These are phyloP conservation scores for Lasiodiplodia sp. DNA, from an alignment of 2,329 filamentous ascomycete species.

Conservation along the genomic window DNA sequence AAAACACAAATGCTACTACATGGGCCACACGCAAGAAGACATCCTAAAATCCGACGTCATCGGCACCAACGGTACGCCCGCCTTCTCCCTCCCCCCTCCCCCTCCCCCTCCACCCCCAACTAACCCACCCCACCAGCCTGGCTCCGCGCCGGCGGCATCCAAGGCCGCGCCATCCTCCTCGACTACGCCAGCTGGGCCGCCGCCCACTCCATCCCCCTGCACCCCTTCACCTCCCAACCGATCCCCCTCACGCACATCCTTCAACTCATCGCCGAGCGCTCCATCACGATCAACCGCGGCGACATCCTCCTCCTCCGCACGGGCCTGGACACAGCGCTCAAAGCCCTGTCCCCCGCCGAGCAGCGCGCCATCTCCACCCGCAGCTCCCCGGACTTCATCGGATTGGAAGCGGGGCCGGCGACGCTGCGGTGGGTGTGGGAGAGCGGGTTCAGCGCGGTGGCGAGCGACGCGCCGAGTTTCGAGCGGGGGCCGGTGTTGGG, in stretches of 20 bases:
- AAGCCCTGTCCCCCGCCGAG: constrained; percentile 34
- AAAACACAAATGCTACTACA: constrained; percentile 51
- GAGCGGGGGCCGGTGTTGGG: constrained; percentile 52
- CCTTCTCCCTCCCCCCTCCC: neutral
- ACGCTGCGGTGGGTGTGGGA: constrained; percentile 57
- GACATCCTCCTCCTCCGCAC: constrained; percentile 48
- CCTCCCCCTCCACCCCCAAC: neutral
- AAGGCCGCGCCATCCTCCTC: constrained; percentile 30
- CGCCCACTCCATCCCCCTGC: constrained; percentile 20
- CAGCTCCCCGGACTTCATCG: constrained; percentile 44
- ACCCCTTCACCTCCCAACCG: constrained; percentile 16
- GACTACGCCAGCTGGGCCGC: constrained; percentile 19
- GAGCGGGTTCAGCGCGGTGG: constrained; percentile 54
- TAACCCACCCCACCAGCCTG: constrained; percentile 12
- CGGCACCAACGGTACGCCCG: constrained; percentile 26
- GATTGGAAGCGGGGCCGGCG: constrained; percentile 48
- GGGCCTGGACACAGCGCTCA: constrained; percentile 45
- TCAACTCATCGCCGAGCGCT: constrained; percentile 29
- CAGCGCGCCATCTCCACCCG: constrained; percentile 40
- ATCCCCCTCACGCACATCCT: constrained; percentile 34
- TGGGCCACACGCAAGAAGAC: constrained; percentile 49
- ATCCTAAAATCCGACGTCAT: constrained; percentile 39
- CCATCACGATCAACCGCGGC: constrained; percentile 30
- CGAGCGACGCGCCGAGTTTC: constrained; percentile 53
- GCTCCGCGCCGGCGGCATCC: constrained; percentile 26